phyloP scores from a whole-genome alignment of 768 basidiomycete species.

The Macrolepiota fuliginosa region DNA sequence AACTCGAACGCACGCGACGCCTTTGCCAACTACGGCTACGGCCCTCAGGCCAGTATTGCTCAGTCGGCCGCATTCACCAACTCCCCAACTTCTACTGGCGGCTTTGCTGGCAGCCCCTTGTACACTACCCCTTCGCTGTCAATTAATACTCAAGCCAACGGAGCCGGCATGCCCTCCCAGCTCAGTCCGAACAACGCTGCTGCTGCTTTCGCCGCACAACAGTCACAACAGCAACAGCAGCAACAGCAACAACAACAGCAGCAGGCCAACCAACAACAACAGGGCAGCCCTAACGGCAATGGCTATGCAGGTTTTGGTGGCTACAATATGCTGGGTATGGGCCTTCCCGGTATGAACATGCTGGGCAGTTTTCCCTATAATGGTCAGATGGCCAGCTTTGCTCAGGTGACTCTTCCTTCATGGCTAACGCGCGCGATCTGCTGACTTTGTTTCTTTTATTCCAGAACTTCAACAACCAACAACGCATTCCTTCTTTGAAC shows the following conservation, averaged over 20 bases:
- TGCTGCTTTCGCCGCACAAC: constrained; percentile 45
- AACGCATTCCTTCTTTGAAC: constrained; percentile 64
- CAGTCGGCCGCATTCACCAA: constrained; percentile 49
- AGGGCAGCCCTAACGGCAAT: constrained; percentile 44
- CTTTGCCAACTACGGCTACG: constrained; percentile 88
- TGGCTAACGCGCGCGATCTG: constrained; percentile 11
- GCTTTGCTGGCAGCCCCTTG: constrained; percentile 56
- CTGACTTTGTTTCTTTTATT: constrained; percentile 11
- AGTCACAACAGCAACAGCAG: constrained; percentile 41
- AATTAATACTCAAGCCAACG: constrained; percentile 62
- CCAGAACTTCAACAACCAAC: constrained; percentile 40
- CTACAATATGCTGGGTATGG: constrained; percentile 82
- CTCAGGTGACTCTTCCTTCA: constrained; percentile 43
- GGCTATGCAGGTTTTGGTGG: constrained; percentile 61
- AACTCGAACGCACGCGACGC: constrained; percentile 48
- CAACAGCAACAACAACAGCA: constrained; percentile 43
- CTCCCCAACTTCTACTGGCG: constrained; percentile 41
- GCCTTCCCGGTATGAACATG: constrained; percentile 71
- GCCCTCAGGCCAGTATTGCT: constrained; percentile 64
- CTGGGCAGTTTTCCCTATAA: constrained; percentile 71
- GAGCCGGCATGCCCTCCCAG: constrained; percentile 49
- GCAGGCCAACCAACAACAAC: constrained; percentile 29
- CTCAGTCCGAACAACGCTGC: constrained; percentile 68
- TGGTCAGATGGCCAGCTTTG: constrained; percentile 67
- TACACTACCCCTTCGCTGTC: constrained; percentile 73